Conservation (phyloP, 2,329 filamentous ascomycete species). For the Hawksworthiomyces lignivorus region DNA sequence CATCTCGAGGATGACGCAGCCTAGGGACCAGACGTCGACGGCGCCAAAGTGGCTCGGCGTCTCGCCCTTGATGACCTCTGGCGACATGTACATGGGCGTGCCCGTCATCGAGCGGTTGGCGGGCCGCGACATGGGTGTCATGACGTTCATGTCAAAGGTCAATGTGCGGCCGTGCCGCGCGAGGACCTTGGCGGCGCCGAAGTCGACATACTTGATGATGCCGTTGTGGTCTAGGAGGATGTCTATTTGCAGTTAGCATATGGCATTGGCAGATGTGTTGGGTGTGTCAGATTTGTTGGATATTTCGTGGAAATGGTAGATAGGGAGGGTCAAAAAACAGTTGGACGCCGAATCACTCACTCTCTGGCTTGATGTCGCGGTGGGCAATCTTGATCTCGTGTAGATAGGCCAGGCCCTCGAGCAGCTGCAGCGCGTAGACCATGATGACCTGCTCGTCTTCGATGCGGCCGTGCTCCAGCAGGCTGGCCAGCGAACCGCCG, state of each 20-base stretch:
- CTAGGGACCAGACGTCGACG: conserved; percentile 92
- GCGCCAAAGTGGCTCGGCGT: conserved; percentile 72
- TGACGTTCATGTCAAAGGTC: conserved; percentile 48
- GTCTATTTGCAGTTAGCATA: conserved; percentile 44
- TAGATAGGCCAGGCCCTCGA: conserved; percentile 89
- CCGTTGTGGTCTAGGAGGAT: conserved; percentile 95
- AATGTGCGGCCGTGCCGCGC: conserved; percentile 87
- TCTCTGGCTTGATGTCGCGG: conserved; percentile 96
- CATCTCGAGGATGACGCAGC: conserved; percentile 97
- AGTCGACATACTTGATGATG: conserved; percentile 98
- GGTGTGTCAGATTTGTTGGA: no score
- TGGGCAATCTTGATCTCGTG: conserved; percentile 90
- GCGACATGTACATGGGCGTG: conserved; percentile 99
- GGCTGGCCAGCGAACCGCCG: conserved; percentile 79
- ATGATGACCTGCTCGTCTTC: conserved; percentile 97
- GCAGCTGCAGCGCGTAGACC: conserved; percentile 88
- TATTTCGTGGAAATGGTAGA: no score
- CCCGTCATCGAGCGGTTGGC: conserved; percentile 86
- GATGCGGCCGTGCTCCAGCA: conserved; percentile 92
- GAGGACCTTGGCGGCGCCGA: conserved; percentile 95
- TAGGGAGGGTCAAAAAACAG: no score
- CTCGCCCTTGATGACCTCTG: conserved; percentile 92
- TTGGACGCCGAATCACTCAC: no score
- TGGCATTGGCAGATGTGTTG: no score
- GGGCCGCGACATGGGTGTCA: conserved; percentile 33